These are phyloP conservation scores for Neostapfia colusana DNA, from an alignment of 176 grass and related monocot genomes.

Conservation along the genomic window DNA sequence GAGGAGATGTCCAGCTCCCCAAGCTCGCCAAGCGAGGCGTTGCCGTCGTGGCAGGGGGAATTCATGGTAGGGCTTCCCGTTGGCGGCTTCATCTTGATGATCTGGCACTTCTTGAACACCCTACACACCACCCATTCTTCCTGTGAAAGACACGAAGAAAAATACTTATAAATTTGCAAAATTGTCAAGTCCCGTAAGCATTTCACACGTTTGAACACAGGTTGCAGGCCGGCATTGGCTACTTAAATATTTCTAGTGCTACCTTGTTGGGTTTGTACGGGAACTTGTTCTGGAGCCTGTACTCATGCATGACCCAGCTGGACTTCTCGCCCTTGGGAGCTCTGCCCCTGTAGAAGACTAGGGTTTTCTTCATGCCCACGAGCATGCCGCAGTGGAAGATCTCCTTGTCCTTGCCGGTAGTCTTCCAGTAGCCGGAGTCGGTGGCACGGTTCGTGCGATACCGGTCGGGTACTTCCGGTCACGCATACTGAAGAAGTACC, in stretches of 20 bases:
- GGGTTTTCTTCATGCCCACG: constrained; percentile 85
- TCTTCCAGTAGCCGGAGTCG: constrained; percentile 84
- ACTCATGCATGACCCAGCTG: constrained; percentile 93
- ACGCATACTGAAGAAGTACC: constrained; percentile 90
- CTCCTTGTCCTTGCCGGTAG: constrained; percentile 82
- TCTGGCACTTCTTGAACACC: constrained; percentile 75
- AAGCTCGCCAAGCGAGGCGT: constrained; percentile 57
- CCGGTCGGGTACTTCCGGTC: constrained; percentile 80
- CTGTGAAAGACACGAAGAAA: constrained; percentile 11
- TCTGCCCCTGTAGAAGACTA: constrained; percentile 76
- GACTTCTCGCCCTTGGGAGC: constrained; percentile 80
- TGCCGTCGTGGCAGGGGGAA: constrained; percentile 50
- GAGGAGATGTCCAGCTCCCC: constrained; percentile 73
- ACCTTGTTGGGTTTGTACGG: constrained; percentile 78
- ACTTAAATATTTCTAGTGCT: background rate
- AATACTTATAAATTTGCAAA: no score
- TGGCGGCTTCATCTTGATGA: constrained; percentile 45
- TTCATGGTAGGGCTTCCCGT: constrained; percentile 39
- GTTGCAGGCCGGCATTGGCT: background rate
- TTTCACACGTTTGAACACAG: background rate
- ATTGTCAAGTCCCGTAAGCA: background rate
- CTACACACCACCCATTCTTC: constrained; percentile 87
- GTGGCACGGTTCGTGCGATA: constrained; percentile 75
- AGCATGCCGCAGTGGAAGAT: constrained; percentile 67
- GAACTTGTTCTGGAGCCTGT: constrained; percentile 74